These are phyloP conservation scores for Fusarium nelsonii DNA, from an alignment of 2,329 filamentous ascomycete species.

Conservation along the genomic window DNA sequence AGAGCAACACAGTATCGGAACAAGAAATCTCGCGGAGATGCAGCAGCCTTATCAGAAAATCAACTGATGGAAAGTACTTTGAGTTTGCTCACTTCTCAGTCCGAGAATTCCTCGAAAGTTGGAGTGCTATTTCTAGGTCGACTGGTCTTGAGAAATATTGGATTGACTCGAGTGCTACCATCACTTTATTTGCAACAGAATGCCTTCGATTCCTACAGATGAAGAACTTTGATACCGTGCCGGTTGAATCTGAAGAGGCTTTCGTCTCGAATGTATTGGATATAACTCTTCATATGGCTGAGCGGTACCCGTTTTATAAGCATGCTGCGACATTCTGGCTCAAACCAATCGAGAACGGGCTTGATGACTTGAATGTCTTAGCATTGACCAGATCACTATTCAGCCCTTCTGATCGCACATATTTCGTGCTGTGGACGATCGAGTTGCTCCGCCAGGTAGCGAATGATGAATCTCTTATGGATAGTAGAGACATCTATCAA, in stretches of 20 bases:
- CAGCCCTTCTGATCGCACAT: neutral
- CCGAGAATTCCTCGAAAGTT: conserved; percentile 21
- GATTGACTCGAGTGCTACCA: fast-evolving
- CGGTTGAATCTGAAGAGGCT: neutral
- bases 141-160: neutral
- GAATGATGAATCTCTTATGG: too few relatives aligned
- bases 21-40: conserved; percentile 14
- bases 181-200: neutral
- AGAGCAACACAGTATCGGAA: conserved; percentile 4
- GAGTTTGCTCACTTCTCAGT: conserved; percentile 39
- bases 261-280: neutral
- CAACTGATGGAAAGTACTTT: neutral
- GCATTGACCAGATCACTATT: conserved; percentile 3
- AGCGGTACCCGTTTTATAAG: conserved; percentile 7
- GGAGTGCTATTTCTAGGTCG: neutral
- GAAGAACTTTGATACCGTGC: conserved; percentile 1
- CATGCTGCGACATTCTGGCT: conserved; percentile 7
- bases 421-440: conserved; percentile 14
- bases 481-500: neutral
- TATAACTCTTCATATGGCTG: fast-evolving
- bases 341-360: neutral
- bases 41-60: conserved; percentile 25
- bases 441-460: neutral
- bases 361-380: neutral
- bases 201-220: conserved; percentile 26